Evolutionary conservation across 2,329 filamentous ascomycete genomes (phyloP).

Genomic region (Phialocephala sp.): DNA sequence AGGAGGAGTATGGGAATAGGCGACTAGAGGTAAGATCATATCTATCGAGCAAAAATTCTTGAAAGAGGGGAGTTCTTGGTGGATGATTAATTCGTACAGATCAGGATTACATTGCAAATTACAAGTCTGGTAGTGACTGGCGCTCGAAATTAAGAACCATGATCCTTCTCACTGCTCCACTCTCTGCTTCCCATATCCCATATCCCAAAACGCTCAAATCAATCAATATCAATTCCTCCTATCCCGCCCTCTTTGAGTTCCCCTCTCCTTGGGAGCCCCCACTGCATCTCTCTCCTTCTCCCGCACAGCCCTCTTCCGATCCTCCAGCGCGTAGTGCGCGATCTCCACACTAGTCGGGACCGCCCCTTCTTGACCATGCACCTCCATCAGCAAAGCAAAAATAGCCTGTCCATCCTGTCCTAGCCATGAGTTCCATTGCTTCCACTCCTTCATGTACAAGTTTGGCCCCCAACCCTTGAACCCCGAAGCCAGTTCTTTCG

Average conservation of each 20-base stretch:
- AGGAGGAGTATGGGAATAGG: neutral
- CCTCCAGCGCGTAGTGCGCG: constrained; percentile 10
- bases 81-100: neutral
- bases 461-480: constrained; percentile 23
- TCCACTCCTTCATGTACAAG: constrained; percentile 17
- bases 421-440: constrained; percentile 19
- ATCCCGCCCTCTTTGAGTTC: neutral
- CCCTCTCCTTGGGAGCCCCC: neutral
- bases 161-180: neutral
- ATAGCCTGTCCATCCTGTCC: constrained; percentile 18
- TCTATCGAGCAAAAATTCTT: neutral
- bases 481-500: neutral
- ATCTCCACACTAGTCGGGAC: constrained; percentile 54
- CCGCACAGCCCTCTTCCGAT: neutral
- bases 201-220: neutral
- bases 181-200: neutral
- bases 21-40: neutral
- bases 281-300: neutral
- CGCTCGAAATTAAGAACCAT: neutral
- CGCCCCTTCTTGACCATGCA: constrained; percentile 57
- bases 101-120: neutral
- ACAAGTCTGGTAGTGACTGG: neutral
- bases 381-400: constrained; percentile 15
- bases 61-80: neutral
- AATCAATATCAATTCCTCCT: neutral